phyloP scores from a whole-genome alignment of 2,329 filamentous ascomycete species.

The Trichothecium sympodiale region DNA sequence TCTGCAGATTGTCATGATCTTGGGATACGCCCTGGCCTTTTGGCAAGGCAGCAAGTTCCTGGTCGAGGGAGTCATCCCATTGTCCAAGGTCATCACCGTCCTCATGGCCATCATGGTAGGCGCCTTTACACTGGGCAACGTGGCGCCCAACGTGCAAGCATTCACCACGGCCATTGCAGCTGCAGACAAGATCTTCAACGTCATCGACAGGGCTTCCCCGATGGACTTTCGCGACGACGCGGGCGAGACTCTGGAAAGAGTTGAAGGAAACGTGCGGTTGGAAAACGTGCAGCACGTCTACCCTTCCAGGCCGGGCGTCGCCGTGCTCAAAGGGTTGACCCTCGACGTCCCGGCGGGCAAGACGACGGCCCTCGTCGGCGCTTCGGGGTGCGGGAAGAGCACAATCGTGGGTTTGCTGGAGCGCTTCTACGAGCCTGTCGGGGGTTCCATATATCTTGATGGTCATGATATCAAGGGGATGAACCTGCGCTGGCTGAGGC shows the following conservation, averaged over 20 bases:
- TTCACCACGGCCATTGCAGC: slow-evolving; percentile 78
- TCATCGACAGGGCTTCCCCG: slow-evolving; percentile 80
- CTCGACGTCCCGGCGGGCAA: slow-evolving; percentile 79
- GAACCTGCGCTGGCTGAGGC: slow-evolving; percentile 34
- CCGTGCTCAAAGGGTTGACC: slow-evolving; percentile 75
- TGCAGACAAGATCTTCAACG: slow-evolving; percentile 83
- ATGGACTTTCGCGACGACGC: slow-evolving; percentile 61
- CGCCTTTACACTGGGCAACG: slow-evolving; percentile 80
- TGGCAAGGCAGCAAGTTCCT: slow-evolving; percentile 67
- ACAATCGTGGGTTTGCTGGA: slow-evolving; percentile 17
- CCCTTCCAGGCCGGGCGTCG: slow-evolving; percentile 81
- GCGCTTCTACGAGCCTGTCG: slow-evolving; percentile 12
- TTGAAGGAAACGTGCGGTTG: slow-evolving; percentile 62
- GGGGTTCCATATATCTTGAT: slow-evolving; percentile 16
- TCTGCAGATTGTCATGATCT: slow-evolving; percentile 64
- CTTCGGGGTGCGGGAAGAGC: slow-evolving; percentile 88
- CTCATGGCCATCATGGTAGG: slow-evolving; percentile 88
- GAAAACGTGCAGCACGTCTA: slow-evolving; percentile 86
- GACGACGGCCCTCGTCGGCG: slow-evolving; percentile 85
- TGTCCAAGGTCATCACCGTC: slow-evolving; percentile 71
- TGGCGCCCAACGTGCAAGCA: slow-evolving; percentile 75
- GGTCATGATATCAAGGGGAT: slow-evolving; percentile 6
- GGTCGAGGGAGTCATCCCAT: slow-evolving; percentile 36
- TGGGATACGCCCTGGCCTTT: slow-evolving; percentile 69
- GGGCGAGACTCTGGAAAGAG: slow-evolving; percentile 56